Conservation (phyloP, 768 basidiomycete species). For the Pluteus cervinus region DNA sequence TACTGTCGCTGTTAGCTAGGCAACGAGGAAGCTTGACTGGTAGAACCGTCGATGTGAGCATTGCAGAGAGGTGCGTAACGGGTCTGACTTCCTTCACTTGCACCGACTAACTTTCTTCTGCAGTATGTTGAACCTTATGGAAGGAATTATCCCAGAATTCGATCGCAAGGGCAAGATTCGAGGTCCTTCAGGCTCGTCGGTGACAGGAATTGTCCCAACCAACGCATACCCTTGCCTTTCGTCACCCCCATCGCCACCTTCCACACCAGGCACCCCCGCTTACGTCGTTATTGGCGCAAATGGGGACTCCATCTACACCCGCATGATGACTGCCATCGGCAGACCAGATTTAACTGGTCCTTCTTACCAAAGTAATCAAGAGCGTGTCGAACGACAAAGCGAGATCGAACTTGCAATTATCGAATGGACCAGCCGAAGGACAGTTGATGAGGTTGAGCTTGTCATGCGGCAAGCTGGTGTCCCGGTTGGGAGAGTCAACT, state of each 20-base stretch:
- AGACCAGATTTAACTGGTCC: constrained; percentile 57
- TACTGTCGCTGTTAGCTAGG: constrained; percentile 48
- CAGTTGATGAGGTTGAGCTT: constrained; percentile 47
- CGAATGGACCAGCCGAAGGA: constrained; percentile 47
- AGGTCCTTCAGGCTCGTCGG: constrained; percentile 68
- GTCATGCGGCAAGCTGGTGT: constrained; percentile 47
- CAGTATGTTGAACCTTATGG: constrained; percentile 75
- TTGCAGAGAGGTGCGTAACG: constrained; percentile 52
- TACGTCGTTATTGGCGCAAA: constrained; percentile 73
- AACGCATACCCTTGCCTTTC: constrained; percentile 68
- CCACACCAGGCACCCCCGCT: constrained; percentile 32
- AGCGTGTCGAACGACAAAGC: constrained; percentile 57
- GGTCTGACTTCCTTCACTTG: background rate
- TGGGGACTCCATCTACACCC: constrained; percentile 62
- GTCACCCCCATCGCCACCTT: constrained; percentile 37
- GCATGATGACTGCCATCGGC: constrained; percentile 55
- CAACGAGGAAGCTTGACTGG: constrained; percentile 36
- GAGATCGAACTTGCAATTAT: constrained; percentile 62
- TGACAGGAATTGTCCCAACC: constrained; percentile 72
- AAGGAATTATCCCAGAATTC: constrained; percentile 71
- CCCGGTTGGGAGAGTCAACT: constrained; percentile 59
- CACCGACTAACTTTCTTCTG: background rate
- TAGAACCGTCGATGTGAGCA: constrained; percentile 69
- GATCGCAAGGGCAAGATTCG: constrained; percentile 69
- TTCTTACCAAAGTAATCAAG: constrained; percentile 46